Evolutionary conservation across 2,329 filamentous ascomycete species (phyloP).

Genomic region (Metarhizium brunneum): DNA sequence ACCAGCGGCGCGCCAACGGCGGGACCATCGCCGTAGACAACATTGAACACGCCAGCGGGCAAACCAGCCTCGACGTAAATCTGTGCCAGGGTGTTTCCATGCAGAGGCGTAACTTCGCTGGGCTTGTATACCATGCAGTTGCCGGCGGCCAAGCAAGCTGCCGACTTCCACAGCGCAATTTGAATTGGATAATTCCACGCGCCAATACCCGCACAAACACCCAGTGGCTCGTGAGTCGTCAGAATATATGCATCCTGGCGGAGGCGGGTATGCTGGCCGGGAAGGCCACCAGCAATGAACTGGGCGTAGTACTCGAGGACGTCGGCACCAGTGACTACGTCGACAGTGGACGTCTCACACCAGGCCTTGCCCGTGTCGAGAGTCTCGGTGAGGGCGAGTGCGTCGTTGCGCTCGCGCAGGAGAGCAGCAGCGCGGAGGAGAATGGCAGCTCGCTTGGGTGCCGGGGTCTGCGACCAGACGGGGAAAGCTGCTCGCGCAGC

Average conservation of each 20-base stretch:
- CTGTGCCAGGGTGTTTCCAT: conserved; percentile 64
- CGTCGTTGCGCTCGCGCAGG: conserved; percentile 68
- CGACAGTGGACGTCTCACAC: conserved; percentile 75
- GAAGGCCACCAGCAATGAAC: conserved; percentile 67
- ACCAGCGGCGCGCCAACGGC: conserved; percentile 65
- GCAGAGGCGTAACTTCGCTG: conserved; percentile 79
- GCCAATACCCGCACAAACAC: conserved; percentile 78
- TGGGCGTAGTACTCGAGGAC: conserved; percentile 83
- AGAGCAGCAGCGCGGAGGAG: conserved; percentile 67
- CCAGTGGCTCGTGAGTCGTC: conserved; percentile 71
- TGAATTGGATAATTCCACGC: conserved; percentile 92
- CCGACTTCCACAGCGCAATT: conserved; percentile 84
- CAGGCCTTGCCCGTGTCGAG: conserved; percentile 80
- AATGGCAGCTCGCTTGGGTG: conserved; percentile 66
- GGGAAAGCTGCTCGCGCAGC: conserved; percentile 65
- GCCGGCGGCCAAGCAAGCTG: conserved; percentile 73
- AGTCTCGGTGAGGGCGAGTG: conserved; percentile 70
- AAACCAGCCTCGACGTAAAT: conserved; percentile 72
- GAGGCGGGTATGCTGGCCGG: conserved; percentile 69
- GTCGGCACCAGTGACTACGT: conserved; percentile 74
- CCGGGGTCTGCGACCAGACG: conserved; percentile 65
- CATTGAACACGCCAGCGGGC: conserved; percentile 77
- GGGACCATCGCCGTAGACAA: conserved; percentile 71
- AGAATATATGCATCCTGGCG: conserved; percentile 73
- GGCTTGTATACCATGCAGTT: conserved; percentile 92